phyloP scores from a whole-genome alignment of 2,329 filamentous ascomycete species.

The Orbilia brochopaga region DNA sequence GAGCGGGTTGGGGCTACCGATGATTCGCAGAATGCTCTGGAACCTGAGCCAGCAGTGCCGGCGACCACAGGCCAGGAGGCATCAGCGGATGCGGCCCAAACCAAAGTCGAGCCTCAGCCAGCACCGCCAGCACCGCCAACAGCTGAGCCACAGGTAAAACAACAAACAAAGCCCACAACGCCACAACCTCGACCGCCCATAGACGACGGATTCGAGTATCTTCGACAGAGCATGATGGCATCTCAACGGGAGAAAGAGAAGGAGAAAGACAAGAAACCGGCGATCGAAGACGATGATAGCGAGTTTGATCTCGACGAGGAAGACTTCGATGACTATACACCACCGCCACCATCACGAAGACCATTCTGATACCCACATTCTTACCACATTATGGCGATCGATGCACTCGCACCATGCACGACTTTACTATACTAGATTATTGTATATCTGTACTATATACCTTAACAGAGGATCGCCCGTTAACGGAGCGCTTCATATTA shows the following conservation, averaged over 20 bases:
- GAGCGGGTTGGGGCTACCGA: too few species aligned
- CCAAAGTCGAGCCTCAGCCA: too few species aligned
- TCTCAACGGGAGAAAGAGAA: not conserved
- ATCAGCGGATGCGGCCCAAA: too few species aligned
- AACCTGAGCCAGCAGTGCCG: too few species aligned
- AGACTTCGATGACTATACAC: not conserved
- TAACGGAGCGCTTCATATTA: not conserved
- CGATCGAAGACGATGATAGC: not conserved
- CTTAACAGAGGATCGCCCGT: too few species aligned
- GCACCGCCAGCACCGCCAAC: too few species aligned
- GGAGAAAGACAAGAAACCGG: not conserved
- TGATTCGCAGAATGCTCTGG: too few species aligned
- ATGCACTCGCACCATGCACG: too few species aligned
- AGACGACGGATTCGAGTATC: constrained; percentile 35
- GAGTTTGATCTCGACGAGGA: constrained; percentile 5
- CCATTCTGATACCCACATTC: constrained; percentile 4
- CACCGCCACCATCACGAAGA: not conserved
- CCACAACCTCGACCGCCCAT: not conserved
- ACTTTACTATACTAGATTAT: not conserved
- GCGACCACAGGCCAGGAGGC: too few species aligned
- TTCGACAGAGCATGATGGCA: constrained; percentile 16
- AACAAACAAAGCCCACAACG: not conserved
- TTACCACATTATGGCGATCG: too few species aligned
- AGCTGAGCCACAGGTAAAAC: not conserved
- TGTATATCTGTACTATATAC: constrained; percentile 7